Conservation (phyloP, 306 rosid species). For the Cicer bijugum region DNA sequence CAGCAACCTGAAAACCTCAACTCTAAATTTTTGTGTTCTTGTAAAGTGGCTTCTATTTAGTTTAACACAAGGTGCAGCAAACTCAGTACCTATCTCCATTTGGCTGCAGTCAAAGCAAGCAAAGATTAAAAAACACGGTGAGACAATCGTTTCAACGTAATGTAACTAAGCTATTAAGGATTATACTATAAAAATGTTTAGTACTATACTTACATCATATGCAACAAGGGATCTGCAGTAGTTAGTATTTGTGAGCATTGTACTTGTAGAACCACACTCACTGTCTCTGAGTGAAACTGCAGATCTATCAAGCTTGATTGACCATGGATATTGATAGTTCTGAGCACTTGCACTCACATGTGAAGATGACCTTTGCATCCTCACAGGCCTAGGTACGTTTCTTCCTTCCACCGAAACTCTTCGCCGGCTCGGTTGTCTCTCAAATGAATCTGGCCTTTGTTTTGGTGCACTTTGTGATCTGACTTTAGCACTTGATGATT, state of each 20-base stretch:
- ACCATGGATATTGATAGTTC: conserved; percentile 73
- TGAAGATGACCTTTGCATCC: conserved; percentile 92
- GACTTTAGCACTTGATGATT: conserved; percentile 84
- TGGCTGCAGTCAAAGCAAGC: conserved; percentile 58
- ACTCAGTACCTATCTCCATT: conserved; percentile 62
- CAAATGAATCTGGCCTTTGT: conserved; percentile 78
- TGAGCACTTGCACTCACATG: conserved; percentile 74
- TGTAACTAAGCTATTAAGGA: background rate
- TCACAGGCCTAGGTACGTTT: conserved; percentile 79
- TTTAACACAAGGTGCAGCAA: conserved; percentile 41
- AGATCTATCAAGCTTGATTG: conserved; percentile 79
- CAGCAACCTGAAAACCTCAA: conserved; percentile 35
- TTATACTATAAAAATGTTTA: conserved; percentile 1
- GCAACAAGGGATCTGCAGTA: conserved; percentile 75
- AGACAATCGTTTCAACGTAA: conserved; percentile 5
- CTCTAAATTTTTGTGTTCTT: conserved; percentile 26
- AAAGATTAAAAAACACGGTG: conserved; percentile 23
- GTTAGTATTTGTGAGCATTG: conserved; percentile 68
- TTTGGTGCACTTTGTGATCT: conserved; percentile 93
- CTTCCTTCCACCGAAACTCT: conserved; percentile 75
- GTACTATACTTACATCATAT: conserved; percentile 63
- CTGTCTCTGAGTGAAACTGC: conserved; percentile 76
- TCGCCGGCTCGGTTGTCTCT: conserved; percentile 74
- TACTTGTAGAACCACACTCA: conserved; percentile 85
- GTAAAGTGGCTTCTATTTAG: conserved; percentile 1